Evolutionary conservation across 352 stramenopile species (phyloP).

Genomic region (Globisporangium irregulare): DNA sequence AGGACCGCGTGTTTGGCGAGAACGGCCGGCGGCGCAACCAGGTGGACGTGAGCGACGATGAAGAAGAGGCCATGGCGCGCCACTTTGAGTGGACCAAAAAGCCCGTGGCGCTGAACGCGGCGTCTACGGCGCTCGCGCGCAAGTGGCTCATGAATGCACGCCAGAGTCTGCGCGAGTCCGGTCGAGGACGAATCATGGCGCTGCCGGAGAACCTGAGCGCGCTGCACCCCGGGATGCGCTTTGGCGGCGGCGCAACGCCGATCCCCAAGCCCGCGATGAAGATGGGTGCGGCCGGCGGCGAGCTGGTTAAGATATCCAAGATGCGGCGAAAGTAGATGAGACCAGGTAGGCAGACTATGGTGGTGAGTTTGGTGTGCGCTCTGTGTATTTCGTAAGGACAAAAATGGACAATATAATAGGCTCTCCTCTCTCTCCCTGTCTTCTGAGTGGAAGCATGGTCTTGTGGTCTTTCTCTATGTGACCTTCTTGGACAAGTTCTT

Average conservation of each 20-base stretch:
- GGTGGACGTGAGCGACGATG: constrained; percentile 85
- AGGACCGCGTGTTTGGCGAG: constrained; percentile 86
- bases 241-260: constrained; percentile 51
- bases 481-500: constrained; percentile 96
- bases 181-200: constrained; percentile 33
- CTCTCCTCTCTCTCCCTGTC: neutral
- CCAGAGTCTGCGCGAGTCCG: constrained; percentile 53
- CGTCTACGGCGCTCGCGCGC: constrained; percentile 76
- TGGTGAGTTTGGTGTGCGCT: constrained; percentile 1
- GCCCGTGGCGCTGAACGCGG: constrained; percentile 60
- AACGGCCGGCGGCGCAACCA: constrained; percentile 51
- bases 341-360: neutral
- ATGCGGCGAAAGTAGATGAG: constrained; percentile 56
- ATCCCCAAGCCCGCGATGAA: constrained; percentile 72
- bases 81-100: constrained; percentile 80
- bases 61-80: constrained; percentile 68
- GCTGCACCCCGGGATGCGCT: constrained; percentile 17
- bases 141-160: constrained; percentile 79
- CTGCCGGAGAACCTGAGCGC: constrained; percentile 48
- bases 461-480: constrained; percentile 65
- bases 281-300: constrained; percentile 61
- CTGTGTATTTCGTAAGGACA: neutral
- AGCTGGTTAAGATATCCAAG: constrained; percentile 43
- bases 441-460: neutral
- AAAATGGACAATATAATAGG: constrained; percentile 4